Evolutionary conservation across 2,329 filamentous ascomycete species (phyloP).

Genomic region (Epichloe brachyelytri): DNA sequence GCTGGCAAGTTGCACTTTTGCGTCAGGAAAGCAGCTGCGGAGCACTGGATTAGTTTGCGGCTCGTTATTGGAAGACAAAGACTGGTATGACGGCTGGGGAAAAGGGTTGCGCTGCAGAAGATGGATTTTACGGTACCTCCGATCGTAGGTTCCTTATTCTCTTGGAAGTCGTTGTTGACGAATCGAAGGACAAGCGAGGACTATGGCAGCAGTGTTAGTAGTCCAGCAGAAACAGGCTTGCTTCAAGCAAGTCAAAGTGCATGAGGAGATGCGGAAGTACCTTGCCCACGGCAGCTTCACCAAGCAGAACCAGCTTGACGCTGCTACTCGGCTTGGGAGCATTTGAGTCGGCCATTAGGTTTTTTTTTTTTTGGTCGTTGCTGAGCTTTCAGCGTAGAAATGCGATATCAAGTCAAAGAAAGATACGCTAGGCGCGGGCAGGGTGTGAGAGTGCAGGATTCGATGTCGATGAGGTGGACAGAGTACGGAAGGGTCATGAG

Average conservation of each 20-base stretch:
- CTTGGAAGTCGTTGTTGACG: slow-evolving; percentile 99
- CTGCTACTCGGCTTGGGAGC: slow-evolving; percentile 95
- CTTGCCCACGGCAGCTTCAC: slow-evolving; percentile 97
- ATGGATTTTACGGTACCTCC: slow-evolving; percentile 52
- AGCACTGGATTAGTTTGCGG: background rate
- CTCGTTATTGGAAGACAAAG: background rate
- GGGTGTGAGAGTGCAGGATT: background rate
- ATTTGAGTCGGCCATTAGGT: slow-evolving; percentile 35
- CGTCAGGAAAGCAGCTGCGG: slow-evolving; percentile 81
- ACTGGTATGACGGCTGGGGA: background rate
- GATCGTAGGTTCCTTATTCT: slow-evolving; percentile 99
- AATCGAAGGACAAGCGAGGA: slow-evolving; percentile 96
- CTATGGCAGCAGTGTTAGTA: slow-evolving; percentile 33
- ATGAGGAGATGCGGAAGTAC: slow-evolving; percentile 33
- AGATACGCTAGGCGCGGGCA: background rate
- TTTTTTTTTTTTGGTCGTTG: slow-evolving; percentile 5
- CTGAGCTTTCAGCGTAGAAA: background rate
- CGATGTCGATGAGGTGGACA: background rate
- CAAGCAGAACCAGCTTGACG: slow-evolving; percentile 96
- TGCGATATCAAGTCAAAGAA: background rate
- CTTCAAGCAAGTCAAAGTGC: background rate
- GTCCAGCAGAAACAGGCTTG: background rate
- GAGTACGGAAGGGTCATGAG: background rate
- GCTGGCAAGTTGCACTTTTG: slow-evolving; percentile 96
- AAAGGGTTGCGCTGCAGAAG: background rate